Evolutionary conservation across 176 grass and related monocot genomes (phyloP).

Genomic region (Oryza nivara): DNA sequence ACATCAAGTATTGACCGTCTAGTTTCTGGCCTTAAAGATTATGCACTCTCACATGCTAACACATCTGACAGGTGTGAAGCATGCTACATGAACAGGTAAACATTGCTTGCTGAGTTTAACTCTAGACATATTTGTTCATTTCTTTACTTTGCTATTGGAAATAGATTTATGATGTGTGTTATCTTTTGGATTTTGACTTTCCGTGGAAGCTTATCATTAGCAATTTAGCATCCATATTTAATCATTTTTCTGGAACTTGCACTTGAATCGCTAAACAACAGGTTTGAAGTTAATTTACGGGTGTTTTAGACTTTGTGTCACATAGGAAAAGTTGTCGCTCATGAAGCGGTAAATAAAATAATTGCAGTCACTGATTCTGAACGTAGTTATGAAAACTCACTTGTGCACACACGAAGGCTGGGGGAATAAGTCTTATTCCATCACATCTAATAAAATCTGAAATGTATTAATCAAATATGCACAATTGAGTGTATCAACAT

Average conservation of each 20-base stretch:
- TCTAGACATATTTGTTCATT: slow-evolving; percentile 7
- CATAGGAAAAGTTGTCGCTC: slow-evolving; percentile 5
- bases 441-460: background rate
- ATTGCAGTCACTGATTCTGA: background rate
- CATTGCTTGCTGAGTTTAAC: background rate
- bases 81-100: slow-evolving; percentile 62
- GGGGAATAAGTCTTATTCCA: background rate
- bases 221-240: background rate
- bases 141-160: slow-evolving; percentile 18
- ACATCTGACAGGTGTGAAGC: slow-evolving; percentile 50
- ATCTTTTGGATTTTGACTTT: slow-evolving; percentile 19
- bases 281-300: background rate
- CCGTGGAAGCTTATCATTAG: slow-evolving; percentile 19
- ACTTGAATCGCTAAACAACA: slow-evolving; percentile 24
- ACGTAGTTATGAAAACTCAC: background rate
- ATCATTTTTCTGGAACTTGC: background rate
- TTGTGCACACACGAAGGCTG: background rate
- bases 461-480: background rate
- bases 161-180: background rate
- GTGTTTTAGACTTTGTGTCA: background rate
- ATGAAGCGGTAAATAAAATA: background rate
- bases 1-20: slow-evolving; percentile 51
- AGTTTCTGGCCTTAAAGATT: slow-evolving; percentile 62
- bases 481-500: background rate
- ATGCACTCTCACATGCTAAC: slow-evolving; percentile 63